These are phyloP conservation scores for Magnusiomyces fungicola DNA, from an alignment of 1,139 yeast species.

Conservation along the genomic window DNA sequence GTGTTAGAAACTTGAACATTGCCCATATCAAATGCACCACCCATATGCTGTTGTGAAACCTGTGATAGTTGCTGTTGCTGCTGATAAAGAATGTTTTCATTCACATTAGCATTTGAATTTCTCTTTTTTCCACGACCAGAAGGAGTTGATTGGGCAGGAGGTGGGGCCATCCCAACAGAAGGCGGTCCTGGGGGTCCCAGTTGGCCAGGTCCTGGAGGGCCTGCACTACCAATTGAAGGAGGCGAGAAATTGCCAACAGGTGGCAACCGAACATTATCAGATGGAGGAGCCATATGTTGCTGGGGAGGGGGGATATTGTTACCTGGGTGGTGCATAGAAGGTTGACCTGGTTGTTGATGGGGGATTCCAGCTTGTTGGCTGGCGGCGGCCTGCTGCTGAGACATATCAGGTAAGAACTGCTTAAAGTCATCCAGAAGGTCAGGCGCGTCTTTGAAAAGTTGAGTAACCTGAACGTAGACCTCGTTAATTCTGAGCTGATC, in stretches of 20 bases:
- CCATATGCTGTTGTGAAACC: not conserved
- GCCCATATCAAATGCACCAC: conserved; percentile 1
- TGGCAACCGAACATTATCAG: conserved; percentile 52
- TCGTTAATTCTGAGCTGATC: conserved; percentile 94
- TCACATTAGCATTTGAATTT: not conserved
- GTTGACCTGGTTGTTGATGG: not conserved
- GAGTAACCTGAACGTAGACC: conserved; percentile 88
- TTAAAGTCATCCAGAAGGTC: conserved; percentile 91
- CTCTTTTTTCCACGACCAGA: conserved; percentile 3
- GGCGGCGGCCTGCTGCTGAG: conserved; percentile 26
- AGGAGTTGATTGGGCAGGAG: conserved; percentile 4
- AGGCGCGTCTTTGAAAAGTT: conserved; percentile 85
- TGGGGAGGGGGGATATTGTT: not conserved
- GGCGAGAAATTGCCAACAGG: conserved; percentile 97
- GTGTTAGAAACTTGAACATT: not conserved
- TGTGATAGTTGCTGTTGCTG: conserved; percentile 1
- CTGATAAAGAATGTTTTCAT: not conserved
- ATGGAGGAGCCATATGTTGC: conserved; percentile 14
- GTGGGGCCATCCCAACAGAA: conserved; percentile 1
- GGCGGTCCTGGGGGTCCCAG: not conserved
- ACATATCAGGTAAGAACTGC: conserved; percentile 90
- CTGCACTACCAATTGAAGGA: conserved; percentile 33
- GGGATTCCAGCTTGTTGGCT: conserved; percentile 8
- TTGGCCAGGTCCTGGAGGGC: not conserved
- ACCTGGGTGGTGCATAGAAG: not conserved